These are phyloP conservation scores for Didymella keratinophila DNA, from an alignment of 2,329 filamentous ascomycete genomes.

Conservation along the genomic window DNA sequence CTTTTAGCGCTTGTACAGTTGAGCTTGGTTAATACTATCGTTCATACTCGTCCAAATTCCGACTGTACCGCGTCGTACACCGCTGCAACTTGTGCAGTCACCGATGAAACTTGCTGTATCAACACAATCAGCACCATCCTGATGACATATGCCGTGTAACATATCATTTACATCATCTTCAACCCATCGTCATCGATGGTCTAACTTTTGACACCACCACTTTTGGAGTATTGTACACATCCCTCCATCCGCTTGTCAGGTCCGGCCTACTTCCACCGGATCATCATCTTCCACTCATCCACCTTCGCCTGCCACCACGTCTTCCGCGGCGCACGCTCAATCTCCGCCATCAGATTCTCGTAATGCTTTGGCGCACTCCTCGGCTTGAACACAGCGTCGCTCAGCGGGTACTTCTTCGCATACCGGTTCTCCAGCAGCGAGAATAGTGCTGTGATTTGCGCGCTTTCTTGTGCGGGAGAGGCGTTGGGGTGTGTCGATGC, in stretches of 20 bases:
- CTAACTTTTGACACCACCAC: too few relatives aligned
- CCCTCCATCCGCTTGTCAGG: too few relatives aligned
- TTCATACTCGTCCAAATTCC: background rate
- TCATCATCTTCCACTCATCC: constrained; percentile 50
- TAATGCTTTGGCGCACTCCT: constrained; percentile 48
- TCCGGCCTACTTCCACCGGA: constrained; percentile 39
- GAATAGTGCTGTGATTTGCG: constrained; percentile 65
- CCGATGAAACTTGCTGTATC: too few relatives aligned
- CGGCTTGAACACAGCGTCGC: constrained; percentile 41
- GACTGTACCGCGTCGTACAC: too few relatives aligned
- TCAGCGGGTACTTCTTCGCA: constrained; percentile 50
- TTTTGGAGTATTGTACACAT: too few relatives aligned
- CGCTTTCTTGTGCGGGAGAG: constrained; percentile 48
- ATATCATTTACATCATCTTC: too few relatives aligned
- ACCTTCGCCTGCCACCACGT: constrained; percentile 46
- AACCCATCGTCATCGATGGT: too few relatives aligned
- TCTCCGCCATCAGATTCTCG: constrained; percentile 46
- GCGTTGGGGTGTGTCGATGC: constrained; percentile 20
- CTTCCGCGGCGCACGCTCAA: constrained; percentile 46
- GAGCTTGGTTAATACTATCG: background rate
- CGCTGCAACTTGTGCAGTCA: too few relatives aligned
- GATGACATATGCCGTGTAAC: too few relatives aligned
- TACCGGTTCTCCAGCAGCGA: constrained; percentile 68
- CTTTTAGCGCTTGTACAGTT: background rate
- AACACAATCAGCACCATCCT: too few relatives aligned